Conservation (phyloP, 352 stramenopile species). For the Pythium dissimile region DNA sequence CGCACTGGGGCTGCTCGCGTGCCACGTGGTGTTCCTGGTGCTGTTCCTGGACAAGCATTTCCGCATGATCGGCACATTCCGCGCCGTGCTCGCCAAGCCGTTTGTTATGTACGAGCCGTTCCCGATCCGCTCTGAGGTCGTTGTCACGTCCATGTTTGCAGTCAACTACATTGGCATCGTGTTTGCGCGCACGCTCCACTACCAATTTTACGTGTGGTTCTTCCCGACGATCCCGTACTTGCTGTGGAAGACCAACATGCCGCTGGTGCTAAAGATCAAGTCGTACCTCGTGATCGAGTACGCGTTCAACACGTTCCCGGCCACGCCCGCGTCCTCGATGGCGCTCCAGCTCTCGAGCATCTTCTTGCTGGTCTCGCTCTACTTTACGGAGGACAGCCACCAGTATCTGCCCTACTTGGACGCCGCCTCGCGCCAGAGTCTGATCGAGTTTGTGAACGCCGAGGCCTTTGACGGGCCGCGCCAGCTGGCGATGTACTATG, state of each 20-base stretch:
- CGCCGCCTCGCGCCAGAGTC: slow-evolving; percentile 59
- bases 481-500: slow-evolving; percentile 79
- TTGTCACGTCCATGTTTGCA: slow-evolving; percentile 85
- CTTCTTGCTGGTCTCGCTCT: slow-evolving; percentile 78
- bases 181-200: slow-evolving; percentile 97
- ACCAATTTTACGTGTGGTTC: slow-evolving; percentile 98
- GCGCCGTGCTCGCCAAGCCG: slow-evolving; percentile 64
- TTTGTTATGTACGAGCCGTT: slow-evolving; percentile 74
- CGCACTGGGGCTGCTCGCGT: slow-evolving; percentile 47
- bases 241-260: slow-evolving; percentile 88
- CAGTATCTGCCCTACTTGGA: slow-evolving; percentile 77
- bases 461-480: slow-evolving; percentile 73
- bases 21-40: slow-evolving; percentile 70
- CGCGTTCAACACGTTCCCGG: slow-evolving; percentile 96
- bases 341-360: slow-evolving; percentile 92
- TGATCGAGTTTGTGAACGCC: slow-evolving; percentile 74
- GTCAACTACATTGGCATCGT: slow-evolving; percentile 97
- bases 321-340: slow-evolving; percentile 87
- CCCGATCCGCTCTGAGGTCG: slow-evolving; percentile 76
- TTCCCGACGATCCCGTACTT: slow-evolving; percentile 95
- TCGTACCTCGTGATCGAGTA: slow-evolving; percentile 80
- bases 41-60: slow-evolving; percentile 84
- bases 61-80: slow-evolving; percentile 70
- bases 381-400: slow-evolving; percentile 59
- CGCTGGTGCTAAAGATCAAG: slow-evolving; percentile 81